Conservation (phyloP, 257 asterid genomes). For the Verbascum thapsus region DNA sequence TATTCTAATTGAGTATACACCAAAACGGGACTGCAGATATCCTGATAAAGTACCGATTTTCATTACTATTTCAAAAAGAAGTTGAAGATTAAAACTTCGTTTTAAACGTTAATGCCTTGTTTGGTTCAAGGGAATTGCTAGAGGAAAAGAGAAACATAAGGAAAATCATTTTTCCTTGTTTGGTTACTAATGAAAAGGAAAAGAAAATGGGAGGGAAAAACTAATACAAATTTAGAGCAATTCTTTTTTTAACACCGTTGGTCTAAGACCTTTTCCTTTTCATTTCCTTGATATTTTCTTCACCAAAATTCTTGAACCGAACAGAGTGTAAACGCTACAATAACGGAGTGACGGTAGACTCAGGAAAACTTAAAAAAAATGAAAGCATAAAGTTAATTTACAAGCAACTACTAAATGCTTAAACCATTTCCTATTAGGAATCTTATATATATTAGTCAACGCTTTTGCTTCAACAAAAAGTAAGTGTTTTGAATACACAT, state of each 20-base stretch:
- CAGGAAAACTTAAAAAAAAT: neutral
- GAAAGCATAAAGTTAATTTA: neutral
- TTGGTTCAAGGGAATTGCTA: too few relatives aligned
- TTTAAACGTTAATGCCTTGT: constrained; percentile 12
- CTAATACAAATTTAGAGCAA: too few relatives aligned
- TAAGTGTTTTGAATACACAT: neutral
- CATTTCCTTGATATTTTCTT: too few relatives aligned
- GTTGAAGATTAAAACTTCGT: neutral
- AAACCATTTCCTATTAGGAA: neutral
- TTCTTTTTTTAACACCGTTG: too few relatives aligned
- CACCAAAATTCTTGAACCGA: too few relatives aligned
- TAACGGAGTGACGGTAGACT: neutral
- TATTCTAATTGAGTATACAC: constrained; percentile 66
- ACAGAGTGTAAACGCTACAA: too few relatives aligned
- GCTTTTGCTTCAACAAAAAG: constrained; percentile 5
- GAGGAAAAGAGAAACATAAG: too few relatives aligned
- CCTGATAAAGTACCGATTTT: constrained; percentile 45
- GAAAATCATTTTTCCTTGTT: too few relatives aligned
- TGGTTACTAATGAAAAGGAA: too few relatives aligned
- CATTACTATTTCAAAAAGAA: constrained; percentile 12
- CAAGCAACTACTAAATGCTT: neutral
- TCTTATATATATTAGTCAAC: neutral
- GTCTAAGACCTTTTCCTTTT: too few relatives aligned
- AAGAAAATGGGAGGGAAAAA: too few relatives aligned
- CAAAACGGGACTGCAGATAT: constrained; percentile 64